Evolutionary conservation across 164 flowering plant species (phyloP).

Genomic region (Berberis vulgaris): DNA sequence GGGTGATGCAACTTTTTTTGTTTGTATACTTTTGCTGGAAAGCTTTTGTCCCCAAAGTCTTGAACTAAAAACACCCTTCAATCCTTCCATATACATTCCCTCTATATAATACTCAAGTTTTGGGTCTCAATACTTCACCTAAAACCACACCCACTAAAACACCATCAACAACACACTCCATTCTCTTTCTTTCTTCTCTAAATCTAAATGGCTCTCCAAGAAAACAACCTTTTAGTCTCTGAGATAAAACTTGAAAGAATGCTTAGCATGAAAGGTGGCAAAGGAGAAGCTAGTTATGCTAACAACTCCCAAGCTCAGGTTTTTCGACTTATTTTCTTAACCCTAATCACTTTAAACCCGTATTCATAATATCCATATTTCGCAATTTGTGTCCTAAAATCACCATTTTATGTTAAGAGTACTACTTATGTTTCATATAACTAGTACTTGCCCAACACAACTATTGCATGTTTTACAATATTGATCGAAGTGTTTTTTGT

Average conservation of each 20-base stretch:
- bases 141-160: neutral
- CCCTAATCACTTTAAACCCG: neutral
- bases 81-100: no score
- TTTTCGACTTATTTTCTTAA: neutral
- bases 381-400: no score
- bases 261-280: slow-evolving; percentile 88
- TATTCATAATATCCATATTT: no score
- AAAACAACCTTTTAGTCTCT: slow-evolving; percentile 52
- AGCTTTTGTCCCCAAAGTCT: no score
- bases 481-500: neutral
- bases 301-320: slow-evolving; percentile 94
- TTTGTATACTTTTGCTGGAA: no score
- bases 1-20: no score
- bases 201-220: slow-evolving; percentile 29
- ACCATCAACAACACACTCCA: neutral
- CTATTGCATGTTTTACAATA: neutral
- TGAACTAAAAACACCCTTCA: no score
- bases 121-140: neutral
- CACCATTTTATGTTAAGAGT: no score
- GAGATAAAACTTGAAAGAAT: slow-evolving; percentile 59
- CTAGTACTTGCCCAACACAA: neutral
- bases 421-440: neutral
- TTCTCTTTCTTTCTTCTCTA: no score
- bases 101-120: slow-evolving; percentile 11
- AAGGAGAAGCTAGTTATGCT: slow-evolving; percentile 73